Base-by-base conservation (phyloP, 495 filamentous ascomycete species). In the Jackrogersella minutella region DNA sequence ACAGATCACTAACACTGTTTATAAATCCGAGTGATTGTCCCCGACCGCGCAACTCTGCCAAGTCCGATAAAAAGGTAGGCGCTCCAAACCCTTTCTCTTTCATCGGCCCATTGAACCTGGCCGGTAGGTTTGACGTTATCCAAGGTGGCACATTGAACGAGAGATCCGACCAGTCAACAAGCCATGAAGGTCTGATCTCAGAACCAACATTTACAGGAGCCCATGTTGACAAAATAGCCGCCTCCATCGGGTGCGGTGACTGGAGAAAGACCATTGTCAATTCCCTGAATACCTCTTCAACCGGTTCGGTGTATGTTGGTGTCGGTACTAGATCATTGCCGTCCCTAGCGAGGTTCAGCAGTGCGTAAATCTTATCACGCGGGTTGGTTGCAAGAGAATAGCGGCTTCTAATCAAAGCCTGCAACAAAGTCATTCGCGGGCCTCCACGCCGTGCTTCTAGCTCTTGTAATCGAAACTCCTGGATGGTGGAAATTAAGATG, bases 281-380 rank as follows among this genome's bases (percentile, higher is more conserved):
- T 14, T 61, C 36, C 11, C 46, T 43, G 17, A 61, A 61, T 13
- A 61, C 37, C 16, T 41, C 36, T 41, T 52, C 46, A 1, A 43
- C 22, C 3, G 58, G 24, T 17, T 52, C 46, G 2, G 16, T 33
- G 16, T 61, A 61, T 3, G 58, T 41, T 52, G 58, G 58, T 5
- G 22, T 52, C 2, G 58, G 58, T 14, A 61, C 47, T 16, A 61
- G 26, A 36, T 61, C 58, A 2, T 24, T 33, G 5, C 58, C 36
- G 22, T 61, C 58, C 24, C 58, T 47, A 9, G 61, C 30, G 2
- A 64, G 28, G 21, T 44, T 44, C 3, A 56, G 44, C 10, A 64
- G 19, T 5, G 52, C 61, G 24, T 64, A 64, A 13, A 64, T 39
- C 28, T 64, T 56, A 19, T 64, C 61, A 34, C 51, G 61, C 5